A percentile compares a stretch with the other conserved stretches of the same genome.
Evolutionary conservation across 2,329 filamentous ascomycete genomes (phyloP).

Genomic region (Fusarium napiforme): DNA sequence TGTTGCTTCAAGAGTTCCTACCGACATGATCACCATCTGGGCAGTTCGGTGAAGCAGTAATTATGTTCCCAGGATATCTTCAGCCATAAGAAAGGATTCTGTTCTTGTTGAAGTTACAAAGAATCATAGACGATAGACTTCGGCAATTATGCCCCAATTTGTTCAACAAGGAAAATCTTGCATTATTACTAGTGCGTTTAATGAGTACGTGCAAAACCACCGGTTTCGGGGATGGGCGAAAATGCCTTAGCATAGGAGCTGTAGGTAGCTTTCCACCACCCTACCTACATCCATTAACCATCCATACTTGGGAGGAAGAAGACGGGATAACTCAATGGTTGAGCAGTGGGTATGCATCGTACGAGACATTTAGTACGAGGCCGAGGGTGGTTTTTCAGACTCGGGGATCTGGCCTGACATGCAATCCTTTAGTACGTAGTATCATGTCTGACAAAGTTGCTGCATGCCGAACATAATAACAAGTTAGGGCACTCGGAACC

Average conservation of each 20-base stretch:
- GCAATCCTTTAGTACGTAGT: neutral
- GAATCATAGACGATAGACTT: neutral
- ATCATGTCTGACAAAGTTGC: neutral
- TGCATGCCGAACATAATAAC: neutral
- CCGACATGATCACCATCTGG: neutral
- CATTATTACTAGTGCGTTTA: neutral
- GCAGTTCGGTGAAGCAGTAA: neutral
- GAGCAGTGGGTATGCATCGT: constrained; percentile 35
- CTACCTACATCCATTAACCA: neutral
- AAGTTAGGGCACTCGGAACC: neutral
- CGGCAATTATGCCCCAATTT: constrained; percentile 4
- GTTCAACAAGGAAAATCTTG: neutral
- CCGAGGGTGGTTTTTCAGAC: constrained; percentile 16
- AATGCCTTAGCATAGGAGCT: neutral
- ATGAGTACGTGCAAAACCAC: neutral
- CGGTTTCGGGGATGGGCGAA: neutral
- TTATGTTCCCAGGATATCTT: neutral
- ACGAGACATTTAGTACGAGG: constrained; percentile 23
- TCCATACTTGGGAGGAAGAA: constrained; percentile 4
- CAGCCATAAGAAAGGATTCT: neutral
- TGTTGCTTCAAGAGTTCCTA: neutral
- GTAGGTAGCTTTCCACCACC: neutral
- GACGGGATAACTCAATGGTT: constrained; percentile 15
- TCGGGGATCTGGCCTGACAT: constrained; percentile 4
- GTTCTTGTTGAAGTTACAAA: neutral